Evolutionary conservation across 371 early-diverging fungal genomes (phyloP), one percentile per base, ranked within the genome.

Genomic region (Saksenaea oblongispora): DNA sequence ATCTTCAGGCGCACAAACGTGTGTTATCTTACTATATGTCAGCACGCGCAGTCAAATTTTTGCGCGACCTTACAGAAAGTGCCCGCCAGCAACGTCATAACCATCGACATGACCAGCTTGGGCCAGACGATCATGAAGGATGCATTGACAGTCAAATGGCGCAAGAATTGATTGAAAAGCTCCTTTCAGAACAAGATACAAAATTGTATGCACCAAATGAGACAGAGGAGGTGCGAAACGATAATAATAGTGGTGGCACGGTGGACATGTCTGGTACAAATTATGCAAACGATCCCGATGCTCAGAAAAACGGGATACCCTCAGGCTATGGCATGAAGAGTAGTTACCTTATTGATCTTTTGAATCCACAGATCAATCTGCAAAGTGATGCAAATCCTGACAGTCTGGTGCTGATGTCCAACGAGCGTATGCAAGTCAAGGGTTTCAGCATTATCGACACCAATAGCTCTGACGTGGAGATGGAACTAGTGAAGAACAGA

Each of bases 311-410:
- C 42, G 85, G 80, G 44, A 80, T 90, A 17, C 82, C 88, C 0
- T 63, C 63, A 1, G 76, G 79, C 14, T 84, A 85, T 58, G 63
- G 67, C 22, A 80, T 85, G 65, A 86, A 86, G 44, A 84, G 85
- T 63, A 79, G 85, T 34, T 87, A 83, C 65, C 63, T 89, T 4
- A 70, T 91, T n/a, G 84, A 87, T 62, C 66, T 90, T 22, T 72
- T 91, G 7, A 87, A 92, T 66, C 89, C 91, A 0, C 93, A 92
- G 69, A 82, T 92, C 60, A 89, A 75, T 71, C 81, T 78, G 61
- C 90, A 80, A 67, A 85, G 69, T 67, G 71, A 83, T 28, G 65
- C 70, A 15, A 72, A 77, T 65, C 74, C 69, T 22, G 78, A 65
- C 56, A 77, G 69, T 54, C 82, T 84, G 18, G 86, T 90, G 3